Percentiles rank a stretch among this genome's conserved stretches.
phyloP scores from a whole-genome alignment of 2,329 filamentous ascomycete genomes.

The Trichoderma sp. region DNA sequence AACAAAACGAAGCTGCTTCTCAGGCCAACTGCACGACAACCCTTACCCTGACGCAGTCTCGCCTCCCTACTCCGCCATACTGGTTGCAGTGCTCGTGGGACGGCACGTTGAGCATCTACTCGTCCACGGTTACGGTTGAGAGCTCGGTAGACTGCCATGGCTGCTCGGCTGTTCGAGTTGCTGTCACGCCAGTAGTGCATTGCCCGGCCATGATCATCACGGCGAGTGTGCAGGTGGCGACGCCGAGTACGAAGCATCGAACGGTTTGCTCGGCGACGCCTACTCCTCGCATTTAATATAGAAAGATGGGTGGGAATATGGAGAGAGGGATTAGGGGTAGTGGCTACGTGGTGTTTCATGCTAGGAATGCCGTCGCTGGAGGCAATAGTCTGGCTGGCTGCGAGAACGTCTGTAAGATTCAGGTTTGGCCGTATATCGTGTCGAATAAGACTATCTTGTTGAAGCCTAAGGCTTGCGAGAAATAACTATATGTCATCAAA shows the following conservation, averaged over 20 bases:
- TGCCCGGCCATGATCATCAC: constrained; percentile 35
- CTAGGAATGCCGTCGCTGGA: background rate
- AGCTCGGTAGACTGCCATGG: constrained; percentile 38
- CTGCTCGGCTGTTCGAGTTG: constrained; percentile 33
- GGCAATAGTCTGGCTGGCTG: too few relatives aligned
- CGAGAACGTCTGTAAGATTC: background rate
- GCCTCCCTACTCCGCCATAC: constrained; percentile 34
- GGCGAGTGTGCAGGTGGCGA: constrained; percentile 27
- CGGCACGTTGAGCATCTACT: constrained; percentile 33
- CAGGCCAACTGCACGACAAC: constrained; percentile 31
- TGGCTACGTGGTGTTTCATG: background rate
- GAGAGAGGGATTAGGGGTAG: background rate
- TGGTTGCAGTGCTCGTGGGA: constrained; percentile 33
- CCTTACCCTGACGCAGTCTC: constrained; percentile 32
- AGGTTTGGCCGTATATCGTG: background rate
- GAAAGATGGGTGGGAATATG: background rate
- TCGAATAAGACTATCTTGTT: background rate
- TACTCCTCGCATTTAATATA: background rate
- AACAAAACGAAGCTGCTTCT: background rate
- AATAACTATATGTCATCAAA: background rate
- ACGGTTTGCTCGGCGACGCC: constrained; percentile 34
- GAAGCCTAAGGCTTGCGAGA: background rate
- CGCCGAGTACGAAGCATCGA: constrained; percentile 33
- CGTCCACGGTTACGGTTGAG: constrained; percentile 33
- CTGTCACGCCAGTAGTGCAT: constrained; percentile 27